Base-by-base conservation (phyloP, 331 rosid species). In the Telfairia occidentalis region DNA sequence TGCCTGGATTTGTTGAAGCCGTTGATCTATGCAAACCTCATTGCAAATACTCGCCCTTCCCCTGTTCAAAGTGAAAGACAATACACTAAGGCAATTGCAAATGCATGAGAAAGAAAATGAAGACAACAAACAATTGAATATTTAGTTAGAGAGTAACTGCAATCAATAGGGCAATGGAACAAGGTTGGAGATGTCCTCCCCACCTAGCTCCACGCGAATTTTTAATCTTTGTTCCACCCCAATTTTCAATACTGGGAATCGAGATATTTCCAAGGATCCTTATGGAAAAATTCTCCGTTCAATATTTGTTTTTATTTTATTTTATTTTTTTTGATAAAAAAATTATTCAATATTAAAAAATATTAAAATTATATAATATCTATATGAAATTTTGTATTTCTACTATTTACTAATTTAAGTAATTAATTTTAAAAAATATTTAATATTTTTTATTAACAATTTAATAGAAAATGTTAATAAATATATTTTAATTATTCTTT, bases 21-120 rank as follows among this genome's bases (percentile, higher is more conserved):
- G 95, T 71, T 85, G 78, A 24, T 84, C 88, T 79, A 89, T 37
- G 65, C 82, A 91, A 71, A 87, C 87, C 43, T 89, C 90, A 75
- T 88, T 2, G 98, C 97, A 42, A 42, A 94, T 84, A 88, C 98
- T 94, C 15, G 89, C 86, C 80, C 98, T 91, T 69, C 98, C 98
- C 84, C 96, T 94, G 89, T 82, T 43, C 52, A 49, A 46, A 42
- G 60, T 64, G 45, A 66, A 54, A 52, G 15, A 75, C 32, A 16
- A 67, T 50, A 46, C 46, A n/a, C 37, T 60, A 12, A 32, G 5
- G 26, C 15, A 37, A 69, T 67, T 10, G 11, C 9, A 72, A 38
- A 18, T 0, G 26, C 32, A 35, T 57, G 23, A 38, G 57, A 67
- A 71, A 43, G 55, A 38, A 26, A 37, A 5, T 26, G 7, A 50